phyloP scores from a whole-genome alignment of 345 rosid species.

The Populus ilicifolia region DNA sequence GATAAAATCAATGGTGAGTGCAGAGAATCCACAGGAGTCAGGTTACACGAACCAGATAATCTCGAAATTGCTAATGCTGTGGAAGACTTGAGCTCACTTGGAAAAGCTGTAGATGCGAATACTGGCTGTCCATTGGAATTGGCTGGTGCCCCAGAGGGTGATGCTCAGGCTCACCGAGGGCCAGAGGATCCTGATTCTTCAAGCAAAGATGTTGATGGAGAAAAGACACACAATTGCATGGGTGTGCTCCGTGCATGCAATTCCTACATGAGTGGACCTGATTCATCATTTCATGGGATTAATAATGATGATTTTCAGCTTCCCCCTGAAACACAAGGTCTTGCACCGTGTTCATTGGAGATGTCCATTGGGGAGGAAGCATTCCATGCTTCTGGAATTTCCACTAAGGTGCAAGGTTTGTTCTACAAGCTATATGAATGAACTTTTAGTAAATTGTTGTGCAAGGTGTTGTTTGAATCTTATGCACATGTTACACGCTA shows the following conservation, averaged over 20 bases:
- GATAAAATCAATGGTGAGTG: constrained; percentile 24
- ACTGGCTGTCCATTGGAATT: constrained; percentile 32
- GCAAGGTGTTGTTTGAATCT: background rate
- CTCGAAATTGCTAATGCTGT: constrained; percentile 19
- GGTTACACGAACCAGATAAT: constrained; percentile 28
- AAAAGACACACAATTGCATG: constrained; percentile 18
- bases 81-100: constrained; percentile 19
- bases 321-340: constrained; percentile 17
- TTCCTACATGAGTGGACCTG: constrained; percentile 23
- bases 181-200: constrained; percentile 25
- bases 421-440: constrained; percentile 17
- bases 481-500: background rate
- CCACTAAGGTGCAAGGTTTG: constrained; percentile 48
- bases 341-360: constrained; percentile 17
- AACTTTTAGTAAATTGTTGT: constrained; percentile 3
- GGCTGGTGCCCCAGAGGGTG: constrained; percentile 22
- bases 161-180: constrained; percentile 32
- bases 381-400: constrained; percentile 22
- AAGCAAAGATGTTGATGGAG: constrained; percentile 14
- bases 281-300: constrained; percentile 17
- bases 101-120: constrained; percentile 17
- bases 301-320: background rate
- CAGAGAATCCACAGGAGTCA: constrained; percentile 3
- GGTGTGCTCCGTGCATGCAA: constrained; percentile 35
- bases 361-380: constrained; percentile 18